These are phyloP conservation scores for Neurospora tetrasperma DNA, from an alignment of 495 filamentous ascomycete genomes.

Conservation along the genomic window DNA sequence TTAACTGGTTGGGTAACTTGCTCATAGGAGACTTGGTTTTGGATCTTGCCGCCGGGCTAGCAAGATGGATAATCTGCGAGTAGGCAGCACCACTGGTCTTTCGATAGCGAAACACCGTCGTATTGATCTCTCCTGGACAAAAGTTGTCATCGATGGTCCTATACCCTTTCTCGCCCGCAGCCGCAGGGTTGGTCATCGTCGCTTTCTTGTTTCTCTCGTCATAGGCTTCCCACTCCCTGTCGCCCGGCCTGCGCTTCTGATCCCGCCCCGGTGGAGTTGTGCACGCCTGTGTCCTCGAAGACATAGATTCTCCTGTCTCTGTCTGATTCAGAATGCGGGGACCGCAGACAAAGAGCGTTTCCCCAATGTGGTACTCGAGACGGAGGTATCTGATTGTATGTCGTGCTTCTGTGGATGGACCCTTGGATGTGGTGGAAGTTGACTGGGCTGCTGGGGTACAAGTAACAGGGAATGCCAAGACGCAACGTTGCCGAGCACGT, in stretches of 20 bases:
- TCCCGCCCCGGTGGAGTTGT: conserved; percentile 43
- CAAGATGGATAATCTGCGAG: neutral
- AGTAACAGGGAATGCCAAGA: neutral
- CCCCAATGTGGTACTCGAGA: neutral
- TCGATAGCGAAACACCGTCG: conserved; percentile 28
- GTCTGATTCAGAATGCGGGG: neutral
- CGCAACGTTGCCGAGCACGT: conserved; percentile 4
- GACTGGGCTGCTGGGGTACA: neutral
- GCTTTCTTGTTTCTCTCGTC: conserved; percentile 25
- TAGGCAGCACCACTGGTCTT: conserved; percentile 34
- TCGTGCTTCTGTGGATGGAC: neutral
- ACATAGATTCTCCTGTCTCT: conserved; percentile 38
- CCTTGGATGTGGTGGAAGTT: neutral
- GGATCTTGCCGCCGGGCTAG: neutral
- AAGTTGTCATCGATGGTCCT: conserved; percentile 38
- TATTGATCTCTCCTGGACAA: conserved; percentile 33
- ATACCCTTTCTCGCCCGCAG: conserved; percentile 31
- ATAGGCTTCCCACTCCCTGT: conserved; percentile 23
- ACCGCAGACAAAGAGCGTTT: neutral
- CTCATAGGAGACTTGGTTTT: neutral
- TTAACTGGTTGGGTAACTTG: neutral
- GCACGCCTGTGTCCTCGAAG: conserved; percentile 52
- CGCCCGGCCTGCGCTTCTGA: conserved; percentile 18
- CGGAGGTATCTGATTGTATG: neutral
- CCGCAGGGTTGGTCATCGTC: conserved; percentile 19